These are phyloP conservation scores for Euphorbia celastroides DNA, from an alignment of 441 rosid species.

Conservation along the genomic window DNA sequence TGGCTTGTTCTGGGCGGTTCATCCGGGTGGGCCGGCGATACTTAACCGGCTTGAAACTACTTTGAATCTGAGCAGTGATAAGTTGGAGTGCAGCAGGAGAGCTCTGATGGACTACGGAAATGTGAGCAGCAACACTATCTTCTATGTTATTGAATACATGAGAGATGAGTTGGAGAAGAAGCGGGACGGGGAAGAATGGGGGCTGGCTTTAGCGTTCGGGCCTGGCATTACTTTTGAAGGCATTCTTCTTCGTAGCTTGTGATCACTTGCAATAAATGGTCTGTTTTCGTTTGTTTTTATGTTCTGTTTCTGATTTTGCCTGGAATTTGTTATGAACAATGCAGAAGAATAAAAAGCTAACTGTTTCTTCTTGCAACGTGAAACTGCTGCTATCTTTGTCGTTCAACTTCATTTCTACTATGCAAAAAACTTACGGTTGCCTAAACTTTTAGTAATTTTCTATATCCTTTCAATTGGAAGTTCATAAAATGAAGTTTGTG, in stretches of 20 bases:
- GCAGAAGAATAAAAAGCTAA: background rate
- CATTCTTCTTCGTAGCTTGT: constrained; percentile 70
- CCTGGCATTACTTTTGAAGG: constrained; percentile 91
- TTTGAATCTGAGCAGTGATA: constrained; percentile 40
- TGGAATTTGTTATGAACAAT: background rate
- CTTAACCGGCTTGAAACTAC: constrained; percentile 60
- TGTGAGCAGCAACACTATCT: constrained; percentile 71
- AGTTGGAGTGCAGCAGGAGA: constrained; percentile 70
- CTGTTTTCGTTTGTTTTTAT: background rate
- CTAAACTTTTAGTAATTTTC: too few species aligned
- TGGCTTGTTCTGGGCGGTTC: constrained; percentile 85
- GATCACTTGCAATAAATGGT: background rate
- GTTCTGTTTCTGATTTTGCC: background rate
- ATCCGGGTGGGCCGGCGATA: constrained; percentile 91
- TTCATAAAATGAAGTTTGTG: too few species aligned
- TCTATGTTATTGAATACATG: constrained; percentile 81
- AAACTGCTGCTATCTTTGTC: background rate
- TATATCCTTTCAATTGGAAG: too few species aligned
- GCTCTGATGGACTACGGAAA: constrained; percentile 83
- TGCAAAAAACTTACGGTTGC: too few species aligned
- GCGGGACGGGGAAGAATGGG: constrained; percentile 58
- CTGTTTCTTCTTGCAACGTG: constrained; percentile 1
- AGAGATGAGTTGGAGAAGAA: constrained; percentile 48
- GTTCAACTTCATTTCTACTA: background rate
- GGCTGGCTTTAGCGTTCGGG: constrained; percentile 71